Conservation (phyloP, 2,329 filamentous ascomycete species). For the Aspergillus jensenii region DNA sequence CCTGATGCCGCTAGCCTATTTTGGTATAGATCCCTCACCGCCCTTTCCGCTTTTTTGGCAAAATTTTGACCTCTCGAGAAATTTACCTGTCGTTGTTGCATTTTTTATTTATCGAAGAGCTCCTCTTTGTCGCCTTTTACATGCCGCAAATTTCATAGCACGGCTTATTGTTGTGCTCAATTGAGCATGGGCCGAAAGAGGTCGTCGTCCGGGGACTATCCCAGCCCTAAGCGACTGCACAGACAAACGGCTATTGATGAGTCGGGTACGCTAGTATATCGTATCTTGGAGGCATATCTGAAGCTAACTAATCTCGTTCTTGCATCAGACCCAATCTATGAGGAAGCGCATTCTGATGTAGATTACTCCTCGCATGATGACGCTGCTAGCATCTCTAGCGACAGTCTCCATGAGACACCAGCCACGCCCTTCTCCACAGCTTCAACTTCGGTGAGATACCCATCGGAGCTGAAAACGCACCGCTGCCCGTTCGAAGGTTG, state of each 20-base stretch:
- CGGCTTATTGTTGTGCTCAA: slow-evolving; percentile 2
- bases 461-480: slow-evolving; percentile 74
- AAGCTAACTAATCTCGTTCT: not conserved
- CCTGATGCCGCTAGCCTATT: slow-evolving; percentile 28
- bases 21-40: slow-evolving; percentile 28
- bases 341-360: slow-evolving; percentile 35
- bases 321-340: slow-evolving; percentile 32
- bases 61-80: slow-evolving; percentile 27
- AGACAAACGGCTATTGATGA: slow-evolving; percentile 27
- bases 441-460: slow-evolving; percentile 47
- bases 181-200: slow-evolving; percentile 37
- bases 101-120: slow-evolving; percentile 7
- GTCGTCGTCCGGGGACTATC: slow-evolving; percentile 28
- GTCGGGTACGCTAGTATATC: slow-evolving; percentile 27
- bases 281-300: not conserved
- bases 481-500: slow-evolving; percentile 73
- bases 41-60: slow-evolving; percentile 27
- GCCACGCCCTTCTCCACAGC: slow-evolving; percentile 53
- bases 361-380: slow-evolving; percentile 31
- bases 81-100: slow-evolving; percentile 8
- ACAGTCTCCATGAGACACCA: slow-evolving; percentile 47
- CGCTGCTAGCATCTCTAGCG: slow-evolving; percentile 28
- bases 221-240: slow-evolving; percentile 32
- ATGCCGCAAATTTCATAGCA: not conserved
- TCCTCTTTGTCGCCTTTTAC: not conserved